phyloP scores from a whole-genome alignment of 2,329 filamentous ascomycete species.

The Colletotrichum brevisporum region DNA sequence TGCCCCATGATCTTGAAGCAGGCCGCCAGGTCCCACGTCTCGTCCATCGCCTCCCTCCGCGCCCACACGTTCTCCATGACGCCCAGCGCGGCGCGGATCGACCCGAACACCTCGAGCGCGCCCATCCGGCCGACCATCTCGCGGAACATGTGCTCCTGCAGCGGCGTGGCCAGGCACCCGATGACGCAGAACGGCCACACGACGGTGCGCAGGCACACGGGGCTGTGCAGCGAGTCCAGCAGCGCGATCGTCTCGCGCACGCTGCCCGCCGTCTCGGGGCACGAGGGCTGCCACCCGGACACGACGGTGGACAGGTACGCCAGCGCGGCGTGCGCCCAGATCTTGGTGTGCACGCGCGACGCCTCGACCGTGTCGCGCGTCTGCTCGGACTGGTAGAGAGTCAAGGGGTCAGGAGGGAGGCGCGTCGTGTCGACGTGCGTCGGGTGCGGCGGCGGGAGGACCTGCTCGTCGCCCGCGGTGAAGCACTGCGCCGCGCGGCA shows the following conservation, averaged over 20 bases:
- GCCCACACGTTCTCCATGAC: conserved; percentile 64
- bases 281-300: conserved; percentile 65
- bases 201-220: conserved; percentile 55
- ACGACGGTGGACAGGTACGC: conserved; percentile 64
- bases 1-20: conserved; percentile 59
- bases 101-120: conserved; percentile 60
- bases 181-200: conserved; percentile 60
- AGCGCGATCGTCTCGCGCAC: conserved; percentile 50
- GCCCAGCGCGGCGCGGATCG: conserved; percentile 57
- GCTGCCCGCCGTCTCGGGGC: conserved; percentile 54
- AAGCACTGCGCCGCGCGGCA: neutral
- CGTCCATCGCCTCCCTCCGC: conserved; percentile 54
- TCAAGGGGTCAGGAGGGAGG: conserved; percentile 31
- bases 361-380: conserved; percentile 26
- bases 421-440: conserved; percentile 39
- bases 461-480: conserved; percentile 29
- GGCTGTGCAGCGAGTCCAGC: conserved; percentile 50
- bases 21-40: conserved; percentile 59
- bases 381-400: conserved; percentile 29
- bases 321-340: conserved; percentile 64
- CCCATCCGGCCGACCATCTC: conserved; percentile 58
- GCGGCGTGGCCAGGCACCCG: conserved; percentile 55
- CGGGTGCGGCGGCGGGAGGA: conserved; percentile 41
- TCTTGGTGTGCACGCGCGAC: conserved; percentile 46
- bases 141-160: conserved; percentile 59